These are phyloP conservation scores for Thalassiosira profunda DNA, from an alignment of 108 stramenopile species.

Conservation along the genomic window DNA sequence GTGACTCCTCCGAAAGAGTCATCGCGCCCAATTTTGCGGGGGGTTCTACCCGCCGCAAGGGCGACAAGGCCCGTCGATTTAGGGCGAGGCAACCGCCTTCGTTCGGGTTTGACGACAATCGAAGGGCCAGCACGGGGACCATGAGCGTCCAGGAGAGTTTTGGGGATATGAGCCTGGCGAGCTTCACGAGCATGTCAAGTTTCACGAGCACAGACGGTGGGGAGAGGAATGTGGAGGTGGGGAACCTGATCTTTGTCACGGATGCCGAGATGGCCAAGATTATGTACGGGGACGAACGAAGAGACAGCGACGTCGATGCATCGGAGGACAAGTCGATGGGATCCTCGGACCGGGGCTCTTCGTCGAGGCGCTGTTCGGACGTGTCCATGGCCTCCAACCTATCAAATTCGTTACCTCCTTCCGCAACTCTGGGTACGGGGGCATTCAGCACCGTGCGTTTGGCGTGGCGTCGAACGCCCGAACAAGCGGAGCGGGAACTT, in stretches of 20 bases:
- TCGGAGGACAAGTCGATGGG: background rate
- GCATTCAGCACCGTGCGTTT: slow-evolving; percentile 22
- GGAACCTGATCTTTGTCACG: slow-evolving; percentile 35
- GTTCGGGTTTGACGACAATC: background rate
- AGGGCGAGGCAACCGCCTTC: background rate
- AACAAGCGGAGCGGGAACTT: background rate
- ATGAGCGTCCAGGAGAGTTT: background rate
- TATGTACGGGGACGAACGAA: slow-evolving; percentile 17
- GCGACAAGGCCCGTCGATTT: background rate
- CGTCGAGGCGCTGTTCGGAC: background rate
- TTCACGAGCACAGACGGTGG: slow-evolving; percentile 20
- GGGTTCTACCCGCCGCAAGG: background rate
- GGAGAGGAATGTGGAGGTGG: slow-evolving; percentile 8
- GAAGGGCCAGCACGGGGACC: background rate
- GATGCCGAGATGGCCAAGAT: slow-evolving; percentile 37
- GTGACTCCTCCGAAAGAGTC: background rate
- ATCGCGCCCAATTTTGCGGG: slow-evolving; percentile 2
- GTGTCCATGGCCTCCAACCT: background rate
- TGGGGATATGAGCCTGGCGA: slow-evolving; percentile 6
- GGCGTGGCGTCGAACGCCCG: slow-evolving; percentile 14
- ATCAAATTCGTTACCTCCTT: slow-evolving; percentile 10
- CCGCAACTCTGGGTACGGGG: slow-evolving; percentile 17
- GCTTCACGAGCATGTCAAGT: slow-evolving; percentile 24
- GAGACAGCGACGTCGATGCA: background rate
- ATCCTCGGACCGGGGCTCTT: background rate